Evolutionary conservation across 2,329 filamentous ascomycete species (phyloP).

Genomic region (Nannizziopsis arthrosporioides): DNA sequence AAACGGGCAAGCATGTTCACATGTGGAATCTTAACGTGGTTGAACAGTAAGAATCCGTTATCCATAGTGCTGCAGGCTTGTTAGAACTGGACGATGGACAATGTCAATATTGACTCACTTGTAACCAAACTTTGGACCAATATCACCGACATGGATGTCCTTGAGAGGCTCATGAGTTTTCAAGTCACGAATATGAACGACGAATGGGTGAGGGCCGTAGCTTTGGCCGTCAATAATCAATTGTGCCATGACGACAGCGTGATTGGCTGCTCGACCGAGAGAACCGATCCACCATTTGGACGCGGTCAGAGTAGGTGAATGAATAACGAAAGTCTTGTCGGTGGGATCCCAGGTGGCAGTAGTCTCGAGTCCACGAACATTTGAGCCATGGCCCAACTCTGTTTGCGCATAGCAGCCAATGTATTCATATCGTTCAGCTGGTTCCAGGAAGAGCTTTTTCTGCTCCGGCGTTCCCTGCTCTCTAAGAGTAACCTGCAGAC

Average conservation of each 20-base stretch:
- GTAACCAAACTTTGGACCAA: constrained; percentile 69
- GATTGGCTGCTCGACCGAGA: constrained; percentile 61
- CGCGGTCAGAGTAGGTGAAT: constrained; percentile 61
- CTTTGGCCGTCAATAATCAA: constrained; percentile 56
- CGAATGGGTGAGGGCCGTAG: constrained; percentile 65
- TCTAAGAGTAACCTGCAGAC: constrained; percentile 48
- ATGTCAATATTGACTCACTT: constrained; percentile 35
- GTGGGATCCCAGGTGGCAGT: constrained; percentile 61
- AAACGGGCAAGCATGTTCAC: constrained; percentile 62
- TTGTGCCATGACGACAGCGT: constrained; percentile 70
- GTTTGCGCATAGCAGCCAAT: constrained; percentile 75
- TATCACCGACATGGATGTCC: constrained; percentile 64
- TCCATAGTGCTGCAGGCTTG: constrained; percentile 51
- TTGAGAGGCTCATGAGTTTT: constrained; percentile 58
- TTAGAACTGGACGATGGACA: not conserved
- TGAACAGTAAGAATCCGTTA: constrained; percentile 68
- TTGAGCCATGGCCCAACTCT: constrained; percentile 66
- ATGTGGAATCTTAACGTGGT: constrained; percentile 63
- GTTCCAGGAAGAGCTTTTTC: constrained; percentile 59
- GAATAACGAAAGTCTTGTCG: constrained; percentile 62
- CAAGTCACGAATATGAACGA: constrained; percentile 61
- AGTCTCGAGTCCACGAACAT: constrained; percentile 61
- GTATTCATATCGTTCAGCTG: constrained; percentile 56
- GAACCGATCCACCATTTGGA: constrained; percentile 82
- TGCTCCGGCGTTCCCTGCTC: constrained; percentile 64